phyloP scores from a whole-genome alignment of 2,329 filamentous ascomycete species.

The Aspergillus transmontanensis region DNA sequence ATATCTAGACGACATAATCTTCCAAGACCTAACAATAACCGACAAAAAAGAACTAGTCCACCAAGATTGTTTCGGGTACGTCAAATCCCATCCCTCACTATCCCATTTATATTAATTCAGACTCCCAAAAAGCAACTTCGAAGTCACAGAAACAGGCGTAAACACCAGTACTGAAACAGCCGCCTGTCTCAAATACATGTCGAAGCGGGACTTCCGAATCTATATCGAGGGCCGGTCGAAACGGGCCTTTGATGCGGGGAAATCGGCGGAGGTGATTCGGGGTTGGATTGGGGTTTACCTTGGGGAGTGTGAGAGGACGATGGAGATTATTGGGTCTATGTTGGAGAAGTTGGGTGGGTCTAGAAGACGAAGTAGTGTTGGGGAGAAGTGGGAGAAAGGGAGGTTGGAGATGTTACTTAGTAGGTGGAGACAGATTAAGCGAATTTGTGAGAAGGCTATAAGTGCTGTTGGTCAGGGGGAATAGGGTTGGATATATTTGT shows the following conservation, averaged over 20 bases:
- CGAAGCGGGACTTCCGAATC: constrained; percentile 28
- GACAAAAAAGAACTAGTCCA: constrained; percentile 27
- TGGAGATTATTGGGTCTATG: constrained; percentile 13
- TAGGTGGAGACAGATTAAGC: constrained; percentile 38
- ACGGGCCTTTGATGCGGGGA: constrained; percentile 20
- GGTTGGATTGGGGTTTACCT: constrained; percentile 31
- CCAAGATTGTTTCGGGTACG: constrained; percentile 31
- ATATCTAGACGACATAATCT: constrained; percentile 39
- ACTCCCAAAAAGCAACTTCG: constrained; percentile 30
- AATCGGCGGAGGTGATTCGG: constrained; percentile 28
- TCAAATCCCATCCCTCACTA: not conserved
- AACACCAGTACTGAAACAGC: constrained; percentile 32
- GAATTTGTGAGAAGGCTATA: constrained; percentile 27
- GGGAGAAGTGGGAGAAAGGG: constrained; percentile 12
- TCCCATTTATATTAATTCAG: not conserved
- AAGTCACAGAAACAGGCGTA: constrained; percentile 29
- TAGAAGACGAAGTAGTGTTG: not conserved
- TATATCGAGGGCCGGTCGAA: constrained; percentile 29
- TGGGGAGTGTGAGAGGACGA: constrained; percentile 26
- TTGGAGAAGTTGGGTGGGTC: not conserved
- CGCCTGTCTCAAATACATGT: constrained; percentile 35
- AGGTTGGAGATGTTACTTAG: constrained; percentile 23
- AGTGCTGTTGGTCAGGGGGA: not conserved
- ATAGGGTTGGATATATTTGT: not conserved
- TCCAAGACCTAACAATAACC: constrained; percentile 22